Evolutionary conservation across 169 alveolate species (phyloP), one percentile per base, ranked within the genome.

Genomic region (Cryptosporidium felis): DNA sequence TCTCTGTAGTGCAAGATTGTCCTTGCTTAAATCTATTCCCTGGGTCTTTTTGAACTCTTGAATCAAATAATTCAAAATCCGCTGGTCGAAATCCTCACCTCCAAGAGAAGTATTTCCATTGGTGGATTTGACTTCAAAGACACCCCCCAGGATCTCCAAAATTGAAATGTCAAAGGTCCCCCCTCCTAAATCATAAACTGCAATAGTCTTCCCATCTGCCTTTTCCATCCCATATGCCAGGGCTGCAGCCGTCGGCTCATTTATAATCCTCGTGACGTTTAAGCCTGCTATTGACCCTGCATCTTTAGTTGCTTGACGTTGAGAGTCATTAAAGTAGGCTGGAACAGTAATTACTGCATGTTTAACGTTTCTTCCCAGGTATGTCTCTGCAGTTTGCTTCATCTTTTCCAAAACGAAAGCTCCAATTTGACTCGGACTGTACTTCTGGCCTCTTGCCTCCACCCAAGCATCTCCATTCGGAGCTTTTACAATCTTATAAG

Each of bases 191-290:
- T 93, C 96, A 80, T 88, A 99, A 94, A 91, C 99, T 95, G 95
- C 98, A 80, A 92, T 96, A 92, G 49, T 97, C 97, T 92, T 94
- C 46, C 91, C 94, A 62, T 95, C 98, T 58, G 93, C 96, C 93
- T 97, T 96, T 79, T 98, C 99, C 81, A 97, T 91, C 34, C 99
- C 99, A 90, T 95, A 97, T 12, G 99, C 99, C 82, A 97, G 91
- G 0, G 99, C 99, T 42, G 99, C 99, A 23, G 99, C 99, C 1
- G 99, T 97, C 28, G 99, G 99, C 92, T 98, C 99, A 93, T 98
- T 98, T 85, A 98, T 97, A 89, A 97, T 98, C 80, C 99, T 94
- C 80, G 94, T 82, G 12, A 90, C 99, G 38, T 95, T 96, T 47
- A 97, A 91, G 16, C 98, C 98, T 12, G 99, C 97, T 67, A 97